Base-by-base conservation (phyloP, 441 rosid species). In the Manihot esculenta region DNA sequence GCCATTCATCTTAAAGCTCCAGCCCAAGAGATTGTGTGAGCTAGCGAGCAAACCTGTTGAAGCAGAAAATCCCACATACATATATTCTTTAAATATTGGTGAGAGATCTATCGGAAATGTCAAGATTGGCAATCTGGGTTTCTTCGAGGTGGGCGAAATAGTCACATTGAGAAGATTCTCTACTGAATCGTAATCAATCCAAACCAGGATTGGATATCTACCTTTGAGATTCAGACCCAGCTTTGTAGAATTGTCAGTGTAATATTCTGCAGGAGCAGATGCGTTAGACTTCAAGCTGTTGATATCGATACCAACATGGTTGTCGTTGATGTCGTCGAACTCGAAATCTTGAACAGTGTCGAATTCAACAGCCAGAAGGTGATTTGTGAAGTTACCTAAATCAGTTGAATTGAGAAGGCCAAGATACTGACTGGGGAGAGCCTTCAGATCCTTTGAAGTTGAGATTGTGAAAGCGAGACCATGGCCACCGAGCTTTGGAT, bases 61-160 rank as follows among this genome's bases (percentile, higher is more conserved):
- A 53, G 97, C 74, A 10, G 96, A 88, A 72, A 92, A 92, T 5
- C 97, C 96, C 24, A 88, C 87, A 41, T 59, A 88, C 97, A 92
- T 92, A 5, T 64, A 72, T 12, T 86, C 85, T 0, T 10, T n/a
- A 45, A 90, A 17, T 60, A 85, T 72, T 6, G 81, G 62, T 3
- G 94, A 81, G 26, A 89, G 91, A 83, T 92, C 91, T 18, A 78
- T 72, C 0, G 33, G 78, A 69, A 72, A 51, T 1, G 94, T 88
- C 75, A 92, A 73, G 72, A 90, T 81, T 17, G 87, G 82, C 27
- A 0, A 56, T 13, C 0, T 62, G 51, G 97, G 97, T 73, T 79
- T 88, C 35, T 82, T 45, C 0, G 84, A 82, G 71, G 62, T 70
- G 0, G 96, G 91, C 49, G 97, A 81, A 42, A 92, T 70, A 11